Evolutionary conservation across 352 stramenopile species (phyloP), one percentile per base, ranked within the genome.

Genomic region (Globisporangium lucens): DNA sequence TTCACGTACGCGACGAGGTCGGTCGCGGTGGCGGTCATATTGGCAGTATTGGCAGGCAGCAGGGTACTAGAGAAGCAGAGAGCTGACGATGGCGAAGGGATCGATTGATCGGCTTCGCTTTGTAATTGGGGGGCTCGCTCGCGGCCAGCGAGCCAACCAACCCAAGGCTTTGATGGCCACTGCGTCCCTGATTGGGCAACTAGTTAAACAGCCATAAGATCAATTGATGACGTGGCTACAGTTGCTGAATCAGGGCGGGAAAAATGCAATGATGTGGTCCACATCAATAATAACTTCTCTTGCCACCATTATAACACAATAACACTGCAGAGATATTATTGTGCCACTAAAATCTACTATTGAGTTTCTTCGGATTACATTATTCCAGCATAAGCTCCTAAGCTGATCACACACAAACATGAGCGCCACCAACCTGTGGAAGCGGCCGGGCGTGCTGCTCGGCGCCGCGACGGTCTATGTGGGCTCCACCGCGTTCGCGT

Each of bases 1-100:
- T 89, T 89, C 66, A 92, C 85, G 69, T 92, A 93, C 62, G 83
- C 63, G 65, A 90, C 75, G 67, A 95, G 79, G 63, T 94, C 78
- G 61, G 82, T 75, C 57, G 80, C 77, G 55, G 64, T 46, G 38
- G 38, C 22, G 22, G 55, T 41, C 63, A 68, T 33, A 33, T 33
- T 33, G 30, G 30, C 30, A 33, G 24, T 68, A 4, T 5, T 68
- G 41, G 20, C 36, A 10, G 12, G 22, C 6, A 20, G 24, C 4
- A 6, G 20, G 27, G 0, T 24, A 22, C 29, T 27, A n/a, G 58
- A 22, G 15, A 22, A 10, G n/a, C 8, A 27, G 24, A 29, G 58
- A 47, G 56, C 30, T 24, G 27, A 20, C 30, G 56, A 27, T 29
- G 20, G 30, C 30, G 27, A 61, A 49, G 56, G 56, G 56, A 47